phyloP scores from a whole-genome alignment of 441 rosid species.

The Sinapis alba region DNA sequence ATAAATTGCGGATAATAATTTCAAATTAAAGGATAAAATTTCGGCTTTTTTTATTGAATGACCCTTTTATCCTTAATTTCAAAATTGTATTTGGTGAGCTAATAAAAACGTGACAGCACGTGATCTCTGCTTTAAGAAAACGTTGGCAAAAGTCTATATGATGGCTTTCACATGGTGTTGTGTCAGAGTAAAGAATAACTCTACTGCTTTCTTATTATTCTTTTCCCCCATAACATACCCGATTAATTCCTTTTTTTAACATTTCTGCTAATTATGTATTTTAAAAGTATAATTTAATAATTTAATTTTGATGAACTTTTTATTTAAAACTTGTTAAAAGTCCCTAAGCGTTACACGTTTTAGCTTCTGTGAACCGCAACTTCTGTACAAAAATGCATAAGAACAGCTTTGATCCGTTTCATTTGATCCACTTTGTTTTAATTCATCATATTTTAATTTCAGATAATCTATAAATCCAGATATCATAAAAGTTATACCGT shows the following conservation, averaged over 20 bases:
- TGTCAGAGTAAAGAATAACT: constrained; percentile 32
- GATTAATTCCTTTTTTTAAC: neutral
- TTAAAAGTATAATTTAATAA: neutral
- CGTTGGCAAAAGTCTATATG: constrained; percentile 32
- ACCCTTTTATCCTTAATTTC: neutral
- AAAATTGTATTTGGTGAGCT: constrained; percentile 3
- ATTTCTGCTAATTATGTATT: neutral
- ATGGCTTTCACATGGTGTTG: constrained; percentile 37
- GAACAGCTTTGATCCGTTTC: neutral
- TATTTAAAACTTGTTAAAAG: neutral
- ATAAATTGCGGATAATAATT: constrained; percentile 1
- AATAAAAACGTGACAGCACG: constrained; percentile 30
- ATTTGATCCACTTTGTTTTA: neutral
- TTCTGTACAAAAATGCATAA: neutral
- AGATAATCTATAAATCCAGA: no score
- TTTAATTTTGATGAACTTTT: no score
- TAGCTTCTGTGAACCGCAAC: no score
- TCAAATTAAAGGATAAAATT: constrained; percentile 16
- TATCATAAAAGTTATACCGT: no score
- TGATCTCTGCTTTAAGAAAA: constrained; percentile 26
- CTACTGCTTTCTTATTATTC: constrained; percentile 3
- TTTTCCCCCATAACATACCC: neutral
- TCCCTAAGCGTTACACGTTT: neutral
- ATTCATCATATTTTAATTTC: no score
- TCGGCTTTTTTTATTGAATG: constrained; percentile 6